Base-by-base conservation (phyloP, 2,329 filamentous ascomycete species). In the Stachybotrys chartarum region DNA sequence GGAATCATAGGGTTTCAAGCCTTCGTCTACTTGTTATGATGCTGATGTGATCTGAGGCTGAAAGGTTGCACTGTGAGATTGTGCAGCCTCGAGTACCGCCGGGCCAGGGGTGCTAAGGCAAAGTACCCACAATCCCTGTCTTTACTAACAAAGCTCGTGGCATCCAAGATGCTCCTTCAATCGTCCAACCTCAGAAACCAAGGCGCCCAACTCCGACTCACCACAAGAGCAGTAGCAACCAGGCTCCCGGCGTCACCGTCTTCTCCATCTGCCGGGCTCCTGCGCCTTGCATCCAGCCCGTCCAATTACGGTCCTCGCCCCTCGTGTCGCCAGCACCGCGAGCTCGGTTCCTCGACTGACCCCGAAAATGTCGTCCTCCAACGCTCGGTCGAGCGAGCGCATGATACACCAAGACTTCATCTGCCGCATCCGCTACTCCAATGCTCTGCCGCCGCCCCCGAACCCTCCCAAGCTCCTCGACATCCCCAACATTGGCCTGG, bases 381-480 rank as follows among this genome's bases (percentile, higher is more conserved):
- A 62, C 58, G 62, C 67, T 46, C 73, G 73, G 63, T 67, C 71
- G 60, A 77, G 79, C 69, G 80, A 83, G 71, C 80, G 83, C 70
- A 78, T 83, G 66, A 78, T 86, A 65, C 91, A 96, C 69, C 94
- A 99, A 75, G 94, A 99, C 74, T 97, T 97, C 75, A 96, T 99
- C 69, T 93, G 92, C 60, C 88, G 92, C 65, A 90, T 97, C 67
- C 85, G 94, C 72, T 99, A 95, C 72, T 91, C 91, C 67, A 99
- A 99, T 83, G 87, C 91, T 63, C 85, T 99, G 16, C 94, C 94
- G 60, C 92, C 94, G 60, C 94, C 94, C 54, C 91, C 93, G 55
- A 91, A 92, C 68, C 91, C 93, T 1, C 94, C 94, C 1, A 99
- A 99, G 79, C 86, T 99, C 59, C 88, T 99, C 64, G 91, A 97